Conservation (phyloP, 2,329 filamentous ascomycete species). For the Helicocarpus griseus region DNA sequence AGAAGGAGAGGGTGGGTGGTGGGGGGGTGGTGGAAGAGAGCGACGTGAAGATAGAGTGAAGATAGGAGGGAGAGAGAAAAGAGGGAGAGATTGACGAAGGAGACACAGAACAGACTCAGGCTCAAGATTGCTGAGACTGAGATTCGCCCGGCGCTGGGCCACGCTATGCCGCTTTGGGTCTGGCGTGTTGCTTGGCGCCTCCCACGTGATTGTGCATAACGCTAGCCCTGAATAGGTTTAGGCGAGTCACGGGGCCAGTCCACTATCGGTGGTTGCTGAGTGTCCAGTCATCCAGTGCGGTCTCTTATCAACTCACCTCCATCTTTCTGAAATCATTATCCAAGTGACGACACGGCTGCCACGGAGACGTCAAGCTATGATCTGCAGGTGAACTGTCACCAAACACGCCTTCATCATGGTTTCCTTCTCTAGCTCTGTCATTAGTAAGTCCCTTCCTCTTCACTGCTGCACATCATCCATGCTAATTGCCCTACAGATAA, state of each 20-base stretch:
- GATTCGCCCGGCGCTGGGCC: conserved; percentile 22
- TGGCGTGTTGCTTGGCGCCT: conserved; percentile 20
- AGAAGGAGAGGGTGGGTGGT: not conserved
- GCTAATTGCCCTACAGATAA: conserved; percentile 34
- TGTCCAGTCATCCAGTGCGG: too few relatives aligned
- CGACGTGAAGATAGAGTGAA: conserved; percentile 12
- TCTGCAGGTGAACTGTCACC: not conserved
- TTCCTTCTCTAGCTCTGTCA: conserved; percentile 46
- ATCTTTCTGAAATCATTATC: not conserved
- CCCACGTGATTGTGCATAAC: conserved; percentile 25
- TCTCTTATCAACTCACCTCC: not conserved
- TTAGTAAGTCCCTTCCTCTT: conserved; percentile 32
- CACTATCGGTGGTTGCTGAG: not conserved
- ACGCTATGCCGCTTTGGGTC: conserved; percentile 27
- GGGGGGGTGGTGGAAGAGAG: conserved; percentile 2
- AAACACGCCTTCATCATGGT: conserved; percentile 26
- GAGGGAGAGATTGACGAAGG: conserved; percentile 21
- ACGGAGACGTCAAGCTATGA: not conserved
- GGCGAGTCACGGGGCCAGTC: not conserved
- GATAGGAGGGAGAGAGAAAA: conserved; percentile 4
- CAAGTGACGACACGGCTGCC: not conserved
- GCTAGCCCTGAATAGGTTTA: not conserved
- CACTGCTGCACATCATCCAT: conserved; percentile 1
- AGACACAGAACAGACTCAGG: not conserved
- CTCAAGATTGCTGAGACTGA: conserved; percentile 13